Evolutionary conservation across 805 yeast genomes (phyloP), one percentile per base, ranked within the genome.

Genomic region (Ogataea pilisensis): DNA sequence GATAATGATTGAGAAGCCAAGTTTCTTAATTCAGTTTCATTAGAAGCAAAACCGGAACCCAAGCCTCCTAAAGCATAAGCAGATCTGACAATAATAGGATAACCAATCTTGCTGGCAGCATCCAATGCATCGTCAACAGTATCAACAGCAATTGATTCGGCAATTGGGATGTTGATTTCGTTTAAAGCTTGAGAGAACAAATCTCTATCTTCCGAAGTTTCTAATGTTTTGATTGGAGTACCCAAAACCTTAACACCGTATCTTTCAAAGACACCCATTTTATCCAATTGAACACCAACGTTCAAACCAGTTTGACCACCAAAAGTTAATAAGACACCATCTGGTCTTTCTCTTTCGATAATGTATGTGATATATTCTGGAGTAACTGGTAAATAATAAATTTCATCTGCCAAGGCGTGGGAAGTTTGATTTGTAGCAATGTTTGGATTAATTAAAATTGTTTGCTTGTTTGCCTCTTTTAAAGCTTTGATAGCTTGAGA

Each of bases 381-480:
- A 49, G 85, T 93, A 35, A 93, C 99, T n/a, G 99, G 99, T 60
- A 93, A 72, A 71, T 90, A 93, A 69, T 93, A 93, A 35, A 93
- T 97, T 70, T 93, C 91, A 65, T 93, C 99, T 44, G 99, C 99
- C 54, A 93, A 71, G 61, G 97, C 98, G 70, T 90, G 85, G 27
- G 98, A 91, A 17, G 99, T 93, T 72, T 93, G 99, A 57, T 90
- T 93, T 26, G 99, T 93, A 39, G 99, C 99, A 63, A 93, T 93
- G 67, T 93, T 93, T 43, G 99, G 99, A 68, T 93, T 93, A 61
- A 93, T 90, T 60, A 93, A 76, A 53, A 93, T 83, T 42, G 98
- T 90, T 75, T 91, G 88, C 50, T 91, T 93, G 47, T 96, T 96
- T 69, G 90, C 98, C 72, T 93, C 97, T 66, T 88, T 91, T 69